phyloP scores from a whole-genome alignment of 225 moss, liverwort and hornwort genomes.

The Pleurozium schreberi region DNA sequence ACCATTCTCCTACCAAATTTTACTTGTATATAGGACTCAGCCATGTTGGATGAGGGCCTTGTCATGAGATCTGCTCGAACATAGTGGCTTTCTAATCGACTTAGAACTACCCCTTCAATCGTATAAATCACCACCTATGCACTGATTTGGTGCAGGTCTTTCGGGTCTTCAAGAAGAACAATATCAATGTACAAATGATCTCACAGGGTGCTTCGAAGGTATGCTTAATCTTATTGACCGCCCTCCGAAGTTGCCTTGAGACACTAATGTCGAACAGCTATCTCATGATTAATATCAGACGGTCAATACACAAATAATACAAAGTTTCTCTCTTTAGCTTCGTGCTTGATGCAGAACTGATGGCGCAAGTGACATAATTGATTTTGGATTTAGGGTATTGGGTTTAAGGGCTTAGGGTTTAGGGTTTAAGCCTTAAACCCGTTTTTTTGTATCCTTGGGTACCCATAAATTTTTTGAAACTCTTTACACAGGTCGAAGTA shows the following conservation, averaged over 20 bases:
- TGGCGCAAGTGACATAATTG: not conserved
- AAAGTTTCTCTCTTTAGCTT: not conserved
- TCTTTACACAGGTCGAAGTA: not conserved
- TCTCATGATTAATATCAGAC: not conserved
- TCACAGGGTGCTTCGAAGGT: constrained; percentile 99
- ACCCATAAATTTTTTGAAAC: too few species aligned
- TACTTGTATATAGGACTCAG: not conserved
- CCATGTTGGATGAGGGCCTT: not conserved
- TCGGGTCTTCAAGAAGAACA: constrained; percentile 57
- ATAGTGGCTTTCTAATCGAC: not conserved
- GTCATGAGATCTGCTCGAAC: not conserved
- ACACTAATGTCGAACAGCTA: not conserved
- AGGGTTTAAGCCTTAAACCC: too few species aligned
- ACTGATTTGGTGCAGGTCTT: constrained; percentile 43
- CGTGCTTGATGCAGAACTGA: not conserved
- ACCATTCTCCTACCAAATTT: not conserved
- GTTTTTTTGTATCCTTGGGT: too few species aligned
- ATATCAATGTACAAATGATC: constrained; percentile 96
- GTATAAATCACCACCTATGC: not conserved
- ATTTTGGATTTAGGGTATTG: too few species aligned
- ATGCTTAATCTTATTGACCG: not conserved
- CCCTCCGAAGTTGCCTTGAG: not conserved
- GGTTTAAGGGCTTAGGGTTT: too few species aligned
- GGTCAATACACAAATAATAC: not conserved
- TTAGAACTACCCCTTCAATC: not conserved